Conservation (phyloP, 2,329 filamentous ascomycete genomes). For the Aspergillus aculeatinus region DNA sequence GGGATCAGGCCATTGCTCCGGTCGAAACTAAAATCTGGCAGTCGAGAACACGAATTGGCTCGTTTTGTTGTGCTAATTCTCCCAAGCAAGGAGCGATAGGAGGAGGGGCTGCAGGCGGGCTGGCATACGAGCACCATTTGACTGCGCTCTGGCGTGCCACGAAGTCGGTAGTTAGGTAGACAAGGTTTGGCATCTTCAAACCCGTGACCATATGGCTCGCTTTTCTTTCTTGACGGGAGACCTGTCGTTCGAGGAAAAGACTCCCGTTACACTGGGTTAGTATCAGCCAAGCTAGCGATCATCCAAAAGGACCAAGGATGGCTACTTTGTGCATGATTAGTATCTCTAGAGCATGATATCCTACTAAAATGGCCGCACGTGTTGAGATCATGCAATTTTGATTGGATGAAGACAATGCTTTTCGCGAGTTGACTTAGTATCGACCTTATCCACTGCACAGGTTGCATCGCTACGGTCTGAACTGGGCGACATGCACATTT, state of each 20-base stretch:
- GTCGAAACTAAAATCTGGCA: constrained; percentile 11
- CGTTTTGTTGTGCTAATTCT: constrained; percentile 26
- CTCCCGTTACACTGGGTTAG: background rate
- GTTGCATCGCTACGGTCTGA: background rate
- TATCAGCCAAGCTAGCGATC: background rate
- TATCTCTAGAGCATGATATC: background rate
- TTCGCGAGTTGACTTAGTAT: background rate
- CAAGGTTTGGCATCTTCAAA: background rate
- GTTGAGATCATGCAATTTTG: background rate
- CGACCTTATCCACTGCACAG: background rate
- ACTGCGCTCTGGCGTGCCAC: constrained; percentile 14
- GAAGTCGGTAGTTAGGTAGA: constrained; percentile 2
- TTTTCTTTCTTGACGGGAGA: background rate
- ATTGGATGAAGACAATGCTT: constrained; percentile 1
- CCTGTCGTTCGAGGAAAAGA: background rate
- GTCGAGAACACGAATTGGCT: constrained; percentile 14
- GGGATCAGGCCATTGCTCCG: constrained; percentile 9
- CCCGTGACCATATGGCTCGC: background rate
- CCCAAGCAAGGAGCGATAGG: constrained; percentile 14
- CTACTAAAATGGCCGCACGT: background rate
- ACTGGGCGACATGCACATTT: too few relatives aligned
- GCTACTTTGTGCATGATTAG: background rate
- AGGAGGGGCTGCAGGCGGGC: background rate
- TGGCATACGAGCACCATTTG: constrained; percentile 12
- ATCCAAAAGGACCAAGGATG: background rate